These are phyloP conservation scores for Imleria badia DNA, from an alignment of 768 basidiomycete genomes.

Conservation along the genomic window DNA sequence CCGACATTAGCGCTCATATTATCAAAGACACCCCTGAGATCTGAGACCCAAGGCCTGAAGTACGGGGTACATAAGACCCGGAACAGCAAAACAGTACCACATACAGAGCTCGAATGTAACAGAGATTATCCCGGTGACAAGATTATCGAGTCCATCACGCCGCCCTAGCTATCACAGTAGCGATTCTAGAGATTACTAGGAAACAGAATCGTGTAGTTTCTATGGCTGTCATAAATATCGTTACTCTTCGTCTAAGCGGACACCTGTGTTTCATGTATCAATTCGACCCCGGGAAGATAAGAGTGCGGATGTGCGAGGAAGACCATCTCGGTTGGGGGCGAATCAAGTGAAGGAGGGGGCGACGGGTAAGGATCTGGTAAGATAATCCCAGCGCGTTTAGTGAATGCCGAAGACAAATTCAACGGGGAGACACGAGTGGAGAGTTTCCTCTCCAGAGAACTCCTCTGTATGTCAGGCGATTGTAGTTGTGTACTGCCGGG, in stretches of 20 bases:
- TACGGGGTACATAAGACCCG: too few species aligned
- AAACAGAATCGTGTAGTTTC: conserved; percentile 1
- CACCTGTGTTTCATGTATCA: conserved; percentile 15
- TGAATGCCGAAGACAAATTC: conserved; percentile 18
- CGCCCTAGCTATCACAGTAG: not conserved
- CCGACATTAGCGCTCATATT: too few species aligned
- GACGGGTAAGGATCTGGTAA: conserved; percentile 51
- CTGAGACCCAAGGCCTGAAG: too few species aligned
- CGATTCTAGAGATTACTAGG: not conserved
- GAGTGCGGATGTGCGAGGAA: conserved; percentile 14
- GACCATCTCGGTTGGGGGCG: conserved; percentile 17
- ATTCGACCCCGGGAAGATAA: conserved; percentile 2
- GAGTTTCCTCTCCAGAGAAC: conserved; percentile 19
- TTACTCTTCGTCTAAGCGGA: conserved; percentile 17
- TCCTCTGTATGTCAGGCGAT: not conserved
- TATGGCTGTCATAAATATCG: conserved; percentile 25
- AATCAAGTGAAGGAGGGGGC: conserved; percentile 39
- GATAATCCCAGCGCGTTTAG: conserved; percentile 22
- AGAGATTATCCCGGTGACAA: not conserved
- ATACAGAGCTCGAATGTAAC: not conserved
- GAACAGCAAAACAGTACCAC: too few species aligned
- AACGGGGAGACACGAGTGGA: conserved; percentile 18
- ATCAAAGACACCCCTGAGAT: too few species aligned
- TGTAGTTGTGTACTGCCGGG: conserved; percentile 3
- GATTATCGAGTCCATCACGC: not conserved